phyloP scores from a whole-genome alignment of 2,329 filamentous ascomycete species.

The Colletotrichum sp. region DNA sequence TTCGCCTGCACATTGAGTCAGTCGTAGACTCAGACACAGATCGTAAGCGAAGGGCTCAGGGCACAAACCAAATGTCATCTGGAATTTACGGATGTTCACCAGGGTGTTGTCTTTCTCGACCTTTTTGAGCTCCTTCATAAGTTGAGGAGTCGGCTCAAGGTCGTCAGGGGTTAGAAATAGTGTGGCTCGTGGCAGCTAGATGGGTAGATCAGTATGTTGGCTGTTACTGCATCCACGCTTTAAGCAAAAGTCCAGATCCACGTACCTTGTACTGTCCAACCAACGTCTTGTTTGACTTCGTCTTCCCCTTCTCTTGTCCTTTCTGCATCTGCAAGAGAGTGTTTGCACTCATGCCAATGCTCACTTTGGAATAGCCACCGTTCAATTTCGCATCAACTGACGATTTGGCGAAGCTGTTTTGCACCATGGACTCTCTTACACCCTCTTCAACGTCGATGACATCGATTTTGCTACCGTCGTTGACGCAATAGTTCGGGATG shows the following conservation, averaged over 20 bases:
- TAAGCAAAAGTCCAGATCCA: background rate
- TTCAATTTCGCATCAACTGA: background rate
- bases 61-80: background rate
- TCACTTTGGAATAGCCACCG: background rate
- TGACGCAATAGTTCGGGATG: background rate
- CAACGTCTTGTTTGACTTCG: background rate
- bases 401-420: background rate
- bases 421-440: background rate
- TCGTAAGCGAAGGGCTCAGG: background rate
- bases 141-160: background rate
- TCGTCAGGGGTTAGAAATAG: background rate
- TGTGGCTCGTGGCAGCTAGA: background rate
- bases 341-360: background rate
- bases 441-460: background rate
- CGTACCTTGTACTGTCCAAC: conserved; percentile 6
- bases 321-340: background rate
- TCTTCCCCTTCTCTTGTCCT: background rate
- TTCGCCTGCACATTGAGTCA: background rate
- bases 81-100: background rate
- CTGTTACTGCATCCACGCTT: background rate
- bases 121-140: background rate
- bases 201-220: background rate
- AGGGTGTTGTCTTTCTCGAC: background rate
- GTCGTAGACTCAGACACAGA: background rate
- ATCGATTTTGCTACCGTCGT: background rate